Evolutionary conservation across 371 early-diverging fungal species (phyloP).

Genomic region (Actinomortierella wolfii): DNA sequence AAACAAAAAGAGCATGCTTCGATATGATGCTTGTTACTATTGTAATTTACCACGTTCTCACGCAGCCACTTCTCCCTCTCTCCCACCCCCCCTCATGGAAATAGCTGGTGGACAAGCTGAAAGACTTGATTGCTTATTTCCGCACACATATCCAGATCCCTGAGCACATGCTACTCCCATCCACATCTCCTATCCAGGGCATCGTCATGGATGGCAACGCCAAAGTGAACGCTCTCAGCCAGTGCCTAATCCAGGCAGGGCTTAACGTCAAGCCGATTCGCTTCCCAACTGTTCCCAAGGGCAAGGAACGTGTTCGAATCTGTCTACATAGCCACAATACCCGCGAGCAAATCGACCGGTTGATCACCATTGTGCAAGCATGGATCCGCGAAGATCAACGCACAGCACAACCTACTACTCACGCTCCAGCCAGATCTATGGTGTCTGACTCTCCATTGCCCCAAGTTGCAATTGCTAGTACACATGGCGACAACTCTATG

Average conservation of each 20-base stretch:
- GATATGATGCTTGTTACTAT: constrained; percentile 7
- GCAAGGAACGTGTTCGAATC: constrained; percentile 79
- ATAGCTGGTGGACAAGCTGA: constrained; percentile 61
- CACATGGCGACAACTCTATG: no score
- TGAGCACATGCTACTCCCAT: constrained; percentile 58
- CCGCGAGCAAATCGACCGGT: constrained; percentile 54
- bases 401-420: no score
- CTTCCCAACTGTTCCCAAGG: constrained; percentile 82
- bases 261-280: constrained; percentile 81
- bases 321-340: constrained; percentile 83
- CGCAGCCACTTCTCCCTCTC: background rate
- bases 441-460: no score
- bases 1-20: background rate
- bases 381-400: constrained; percentile 29
- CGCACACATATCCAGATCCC: constrained; percentile 53
- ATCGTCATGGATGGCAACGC: constrained; percentile 75
- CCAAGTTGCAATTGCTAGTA: no score
- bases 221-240: constrained; percentile 62
- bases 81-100: background rate
- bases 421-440: background rate
- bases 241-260: constrained; percentile 58
- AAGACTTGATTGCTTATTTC: constrained; percentile 49
- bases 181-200: constrained; percentile 76
- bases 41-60: constrained; percentile 5
- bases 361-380: constrained; percentile 55